phyloP scores from a whole-genome alignment of 495 filamentous ascomycete genomes.

The Rhizodiscina lignyota region DNA sequence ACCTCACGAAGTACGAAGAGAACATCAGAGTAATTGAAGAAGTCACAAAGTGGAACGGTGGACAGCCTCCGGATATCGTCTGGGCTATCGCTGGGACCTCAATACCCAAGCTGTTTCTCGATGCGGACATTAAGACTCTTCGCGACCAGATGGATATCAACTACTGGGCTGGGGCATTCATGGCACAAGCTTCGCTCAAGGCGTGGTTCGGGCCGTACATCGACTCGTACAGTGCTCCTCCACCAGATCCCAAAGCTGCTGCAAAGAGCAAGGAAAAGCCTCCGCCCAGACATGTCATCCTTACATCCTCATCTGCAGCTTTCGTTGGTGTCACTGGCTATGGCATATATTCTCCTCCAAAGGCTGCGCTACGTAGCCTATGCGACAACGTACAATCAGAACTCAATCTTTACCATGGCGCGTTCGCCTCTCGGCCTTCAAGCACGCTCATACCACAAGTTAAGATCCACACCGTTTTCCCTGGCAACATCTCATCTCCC shows the following conservation, averaged over 20 bases:
- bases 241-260: neutral
- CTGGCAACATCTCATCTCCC: conserved; percentile 62
- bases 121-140: conserved; percentile 44
- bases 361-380: conserved; percentile 69
- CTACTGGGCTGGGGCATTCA: conserved; percentile 78
- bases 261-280: neutral
- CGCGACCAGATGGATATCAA: conserved; percentile 78
- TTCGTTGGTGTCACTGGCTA: conserved; percentile 75
- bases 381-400: conserved; percentile 74
- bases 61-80: conserved; percentile 59
- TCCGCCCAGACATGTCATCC: conserved; percentile 71
- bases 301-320: conserved; percentile 64
- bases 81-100: conserved; percentile 82
- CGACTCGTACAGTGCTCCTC: conserved; percentile 13
- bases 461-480: conserved; percentile 68
- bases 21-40: conserved; percentile 51
- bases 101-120: conserved; percentile 61
- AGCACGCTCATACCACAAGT: conserved; percentile 33
- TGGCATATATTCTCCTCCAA: conserved; percentile 65
- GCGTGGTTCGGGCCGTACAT: conserved; percentile 36
- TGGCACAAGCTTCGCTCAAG: conserved; percentile 54
- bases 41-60: conserved; percentile 70
- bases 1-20: conserved; percentile 54
- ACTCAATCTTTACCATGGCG: conserved; percentile 60
- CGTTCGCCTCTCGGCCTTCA: conserved; percentile 18